phyloP scores from a whole-genome alignment of 306 rosid genomes.

The Sphenostylis stenocarpa region DNA sequence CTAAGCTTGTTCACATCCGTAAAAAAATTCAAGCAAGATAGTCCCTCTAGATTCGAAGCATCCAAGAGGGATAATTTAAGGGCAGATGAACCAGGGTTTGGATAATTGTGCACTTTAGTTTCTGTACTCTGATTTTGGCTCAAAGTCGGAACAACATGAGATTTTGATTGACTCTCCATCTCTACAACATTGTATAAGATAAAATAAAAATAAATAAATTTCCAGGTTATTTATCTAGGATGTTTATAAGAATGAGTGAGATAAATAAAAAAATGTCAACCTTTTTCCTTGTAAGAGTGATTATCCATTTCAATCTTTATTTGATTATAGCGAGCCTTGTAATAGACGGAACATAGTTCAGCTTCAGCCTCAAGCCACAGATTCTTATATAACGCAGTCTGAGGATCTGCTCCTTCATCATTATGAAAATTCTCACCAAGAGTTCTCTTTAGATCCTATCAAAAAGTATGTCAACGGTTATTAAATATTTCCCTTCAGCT shows the following conservation, averaged over 20 bases:
- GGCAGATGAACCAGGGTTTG: conserved; percentile 31
- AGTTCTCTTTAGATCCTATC: conserved; percentile 72
- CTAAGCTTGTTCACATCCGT: conserved; percentile 36
- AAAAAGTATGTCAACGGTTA: neutral
- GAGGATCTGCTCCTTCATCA: conserved; percentile 56
- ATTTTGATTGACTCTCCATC: conserved; percentile 38
- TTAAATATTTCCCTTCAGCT: neutral
- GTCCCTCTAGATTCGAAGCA: conserved; percentile 30
- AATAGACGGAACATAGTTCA: conserved; percentile 64
- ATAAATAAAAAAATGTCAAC: conserved; percentile 41
- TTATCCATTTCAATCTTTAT: conserved; percentile 76
- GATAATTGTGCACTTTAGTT: conserved; percentile 39
- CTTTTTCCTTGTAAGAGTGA: conserved; percentile 43
- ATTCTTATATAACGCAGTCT: conserved; percentile 64
- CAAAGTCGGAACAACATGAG: conserved; percentile 38
- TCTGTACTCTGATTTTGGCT: conserved; percentile 35
- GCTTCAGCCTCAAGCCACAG: conserved; percentile 99
- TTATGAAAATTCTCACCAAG: conserved; percentile 68
- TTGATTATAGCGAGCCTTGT: conserved; percentile 70
- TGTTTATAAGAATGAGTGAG: neutral
- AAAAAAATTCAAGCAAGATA: conserved; percentile 38
- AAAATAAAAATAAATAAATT: conserved; percentile 25
- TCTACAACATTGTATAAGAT: conserved; percentile 37
- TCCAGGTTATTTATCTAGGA: conserved; percentile 11
- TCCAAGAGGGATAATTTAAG: conserved; percentile 29